Evolutionary conservation across 805 yeast species (phyloP).

Genomic region (Yarrowia sp.): DNA sequence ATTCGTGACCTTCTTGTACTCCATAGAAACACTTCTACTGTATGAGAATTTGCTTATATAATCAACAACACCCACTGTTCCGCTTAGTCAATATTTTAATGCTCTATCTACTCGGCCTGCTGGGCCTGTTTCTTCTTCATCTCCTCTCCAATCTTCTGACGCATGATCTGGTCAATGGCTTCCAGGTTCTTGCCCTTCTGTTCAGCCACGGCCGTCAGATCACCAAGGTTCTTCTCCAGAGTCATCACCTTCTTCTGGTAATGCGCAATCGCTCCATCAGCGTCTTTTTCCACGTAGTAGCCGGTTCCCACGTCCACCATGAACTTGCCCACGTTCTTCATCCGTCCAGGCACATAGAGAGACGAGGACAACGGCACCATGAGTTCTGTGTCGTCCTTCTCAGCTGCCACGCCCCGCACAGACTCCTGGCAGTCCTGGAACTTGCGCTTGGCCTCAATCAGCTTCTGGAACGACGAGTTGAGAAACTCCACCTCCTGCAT

Average conservation of each 20-base stretch:
- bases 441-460: constrained; percentile 80
- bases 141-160: constrained; percentile 31
- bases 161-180: constrained; percentile 58
- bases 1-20: no score
- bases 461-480: constrained; percentile 80
- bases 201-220: constrained; percentile 74
- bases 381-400: constrained; percentile 53
- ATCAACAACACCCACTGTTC: no score
- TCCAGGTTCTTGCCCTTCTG: constrained; percentile 73
- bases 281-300: constrained; percentile 82
- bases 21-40: no score
- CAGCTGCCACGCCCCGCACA: constrained; percentile 60
- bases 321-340: constrained; percentile 68
- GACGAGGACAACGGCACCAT: constrained; percentile 90
- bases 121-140: constrained; percentile 36
- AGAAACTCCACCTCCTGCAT: constrained; percentile 88
- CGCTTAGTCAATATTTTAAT: no score
- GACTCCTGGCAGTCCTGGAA: constrained; percentile 81
- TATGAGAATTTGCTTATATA: no score
- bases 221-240: constrained; percentile 72
- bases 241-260: constrained; percentile 77
- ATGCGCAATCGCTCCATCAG: constrained; percentile 69
- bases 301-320: constrained; percentile 97
- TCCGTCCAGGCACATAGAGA: constrained; percentile 84
- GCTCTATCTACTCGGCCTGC: constrained; percentile 8